Evolutionary conservation across 495 filamentous ascomycete genomes (phyloP).

Genomic region (Bombardia bombarda): DNA sequence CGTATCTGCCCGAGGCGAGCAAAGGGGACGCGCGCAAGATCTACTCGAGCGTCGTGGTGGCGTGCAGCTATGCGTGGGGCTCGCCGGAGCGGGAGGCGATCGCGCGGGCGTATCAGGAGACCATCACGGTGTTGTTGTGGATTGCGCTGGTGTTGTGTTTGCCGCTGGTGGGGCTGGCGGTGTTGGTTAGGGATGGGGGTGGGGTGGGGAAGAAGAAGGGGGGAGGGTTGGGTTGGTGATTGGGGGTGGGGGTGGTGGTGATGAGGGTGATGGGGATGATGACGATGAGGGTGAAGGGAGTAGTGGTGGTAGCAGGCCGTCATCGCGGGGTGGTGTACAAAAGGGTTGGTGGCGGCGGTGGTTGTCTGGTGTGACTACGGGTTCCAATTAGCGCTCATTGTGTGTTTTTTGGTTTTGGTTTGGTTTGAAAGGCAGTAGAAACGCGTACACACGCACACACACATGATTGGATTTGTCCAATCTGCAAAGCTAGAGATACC

Average conservation of each 20-base stretch:
- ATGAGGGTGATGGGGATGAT: background rate
- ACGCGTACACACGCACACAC: no score
- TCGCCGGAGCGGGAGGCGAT: slow-evolving; percentile 43
- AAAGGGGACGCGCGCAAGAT: slow-evolving; percentile 34
- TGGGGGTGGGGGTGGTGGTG: background rate
- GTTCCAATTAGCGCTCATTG: no score
- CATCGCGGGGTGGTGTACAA: no score
- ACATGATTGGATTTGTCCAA: no score
- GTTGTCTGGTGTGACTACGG: no score
- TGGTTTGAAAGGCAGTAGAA: no score
- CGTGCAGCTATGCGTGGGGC: slow-evolving; percentile 43
- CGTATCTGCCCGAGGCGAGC: slow-evolving; percentile 47
- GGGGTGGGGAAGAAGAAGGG: background rate
- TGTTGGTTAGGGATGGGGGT: slow-evolving; percentile 42
- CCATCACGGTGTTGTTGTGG: slow-evolving; percentile 43
- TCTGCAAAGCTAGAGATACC: no score
- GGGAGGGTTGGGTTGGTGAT: background rate
- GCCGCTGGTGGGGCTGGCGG: slow-evolving; percentile 33
- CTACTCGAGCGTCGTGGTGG: slow-evolving; percentile 43
- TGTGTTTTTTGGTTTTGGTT: no score
- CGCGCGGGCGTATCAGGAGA: slow-evolving; percentile 43
- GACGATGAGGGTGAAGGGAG: background rate
- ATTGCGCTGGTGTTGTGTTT: slow-evolving; percentile 36
- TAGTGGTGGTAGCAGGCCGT: no score
- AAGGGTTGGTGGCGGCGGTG: no score